Evolutionary conservation across 1,139 yeast genomes (phyloP).

Genomic region (Blastobotrys persicus): DNA sequence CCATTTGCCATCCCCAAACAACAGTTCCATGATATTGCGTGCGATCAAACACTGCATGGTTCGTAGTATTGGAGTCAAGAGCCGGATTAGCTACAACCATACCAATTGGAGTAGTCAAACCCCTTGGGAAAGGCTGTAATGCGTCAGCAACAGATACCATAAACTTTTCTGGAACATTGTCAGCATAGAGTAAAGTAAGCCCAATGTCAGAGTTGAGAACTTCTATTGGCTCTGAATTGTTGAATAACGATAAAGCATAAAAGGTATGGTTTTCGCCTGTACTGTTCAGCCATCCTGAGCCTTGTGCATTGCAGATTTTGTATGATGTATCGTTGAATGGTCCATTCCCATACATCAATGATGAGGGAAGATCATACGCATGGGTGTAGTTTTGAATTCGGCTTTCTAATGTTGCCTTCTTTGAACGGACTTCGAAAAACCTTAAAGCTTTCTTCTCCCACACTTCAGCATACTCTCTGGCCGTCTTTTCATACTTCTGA

Average conservation of each 20-base stretch:
- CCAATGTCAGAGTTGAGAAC: slow-evolving; percentile 16
- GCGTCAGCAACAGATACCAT: slow-evolving; percentile 18
- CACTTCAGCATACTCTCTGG: slow-evolving; percentile 13
- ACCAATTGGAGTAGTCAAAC: slow-evolving; percentile 16
- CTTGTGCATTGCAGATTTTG: background rate
- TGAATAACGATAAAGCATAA: slow-evolving; percentile 17
- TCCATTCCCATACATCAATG: slow-evolving; percentile 12
- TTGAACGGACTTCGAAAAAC: slow-evolving; percentile 8
- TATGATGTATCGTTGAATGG: slow-evolving; percentile 13
- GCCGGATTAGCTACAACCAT: slow-evolving; percentile 19
- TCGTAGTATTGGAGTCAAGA: slow-evolving; percentile 16
- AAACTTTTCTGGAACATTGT: slow-evolving; percentile 14
- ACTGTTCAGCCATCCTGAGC: slow-evolving; percentile 13
- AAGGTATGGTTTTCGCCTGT: slow-evolving; percentile 10
- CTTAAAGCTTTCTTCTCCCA: slow-evolving; percentile 16
- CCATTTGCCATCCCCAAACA: slow-evolving; percentile 20
- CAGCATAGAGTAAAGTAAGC: slow-evolving; percentile 15
- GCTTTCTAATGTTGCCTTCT: background rate
- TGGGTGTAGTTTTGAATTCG: slow-evolving; percentile 12
- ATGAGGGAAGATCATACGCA: slow-evolving; percentile 9
- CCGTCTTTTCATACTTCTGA: slow-evolving; percentile 6
- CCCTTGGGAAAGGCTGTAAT: slow-evolving; percentile 17
- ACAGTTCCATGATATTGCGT: slow-evolving; percentile 18
- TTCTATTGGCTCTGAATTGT: slow-evolving; percentile 15
- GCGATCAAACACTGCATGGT: slow-evolving; percentile 14